phyloP scores from a whole-genome alignment of 2,329 filamentous ascomycete genomes.

The Aureobasidium sp. region DNA sequence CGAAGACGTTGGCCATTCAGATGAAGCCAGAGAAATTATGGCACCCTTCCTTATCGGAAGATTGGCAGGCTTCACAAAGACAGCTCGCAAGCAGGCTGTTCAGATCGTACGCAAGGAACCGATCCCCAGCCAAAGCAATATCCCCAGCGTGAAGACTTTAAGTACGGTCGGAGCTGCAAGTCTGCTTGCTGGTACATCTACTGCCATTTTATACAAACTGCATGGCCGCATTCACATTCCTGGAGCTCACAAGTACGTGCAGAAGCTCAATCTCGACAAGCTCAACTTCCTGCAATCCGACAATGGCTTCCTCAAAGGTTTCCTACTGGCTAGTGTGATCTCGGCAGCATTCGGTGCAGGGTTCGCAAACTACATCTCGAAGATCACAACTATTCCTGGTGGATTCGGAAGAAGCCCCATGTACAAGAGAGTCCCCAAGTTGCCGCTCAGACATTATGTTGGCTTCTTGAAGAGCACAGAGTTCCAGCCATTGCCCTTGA shows the following conservation, averaged over 20 bases:
- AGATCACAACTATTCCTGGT: slow-evolving; percentile 16
- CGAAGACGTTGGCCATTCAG: slow-evolving; percentile 64
- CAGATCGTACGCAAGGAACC: slow-evolving; percentile 17
- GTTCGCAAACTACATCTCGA: slow-evolving; percentile 17
- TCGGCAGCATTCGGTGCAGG: slow-evolving; percentile 16
- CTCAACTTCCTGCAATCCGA: slow-evolving; percentile 1
- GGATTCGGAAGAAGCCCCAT: slow-evolving; percentile 1
- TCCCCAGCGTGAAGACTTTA: neutral
- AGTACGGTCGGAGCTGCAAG: neutral
- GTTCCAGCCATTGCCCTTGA: slow-evolving; percentile 43
- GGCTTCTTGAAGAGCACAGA: slow-evolving; percentile 46
- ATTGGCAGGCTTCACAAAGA: slow-evolving; percentile 22
- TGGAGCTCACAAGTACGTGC: neutral
- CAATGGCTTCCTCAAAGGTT: slow-evolving; percentile 32
- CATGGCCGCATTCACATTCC: neutral
- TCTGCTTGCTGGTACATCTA: neutral
- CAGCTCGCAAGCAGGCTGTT: slow-evolving; percentile 7
- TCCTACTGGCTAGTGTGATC: slow-evolving; percentile 30
- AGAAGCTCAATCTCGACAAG: neutral
- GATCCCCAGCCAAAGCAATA: slow-evolving; percentile 10
- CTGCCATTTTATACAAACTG: neutral
- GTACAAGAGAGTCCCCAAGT: slow-evolving; percentile 1
- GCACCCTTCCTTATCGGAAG: slow-evolving; percentile 32
- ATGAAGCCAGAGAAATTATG: slow-evolving; percentile 39
- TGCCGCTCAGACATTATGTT: slow-evolving; percentile 20